These are phyloP conservation scores for Malassezia yamatoensis DNA, from an alignment of 1,284 basidiomycete species.

Conservation along the genomic window DNA sequence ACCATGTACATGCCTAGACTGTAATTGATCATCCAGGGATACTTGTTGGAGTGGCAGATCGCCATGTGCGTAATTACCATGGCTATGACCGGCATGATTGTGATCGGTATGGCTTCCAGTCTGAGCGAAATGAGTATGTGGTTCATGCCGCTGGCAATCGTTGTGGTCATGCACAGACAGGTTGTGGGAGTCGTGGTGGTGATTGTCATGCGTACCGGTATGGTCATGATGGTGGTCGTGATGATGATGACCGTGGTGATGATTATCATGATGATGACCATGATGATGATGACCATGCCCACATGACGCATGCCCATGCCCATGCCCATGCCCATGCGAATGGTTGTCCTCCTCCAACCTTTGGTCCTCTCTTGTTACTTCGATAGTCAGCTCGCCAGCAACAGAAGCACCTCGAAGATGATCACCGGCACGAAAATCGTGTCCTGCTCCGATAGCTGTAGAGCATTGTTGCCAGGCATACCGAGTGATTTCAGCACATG, in stretches of 20 bases:
- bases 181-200: constrained; percentile 11
- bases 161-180: constrained; percentile 10
- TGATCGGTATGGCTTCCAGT: too few relatives aligned
- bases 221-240: constrained; percentile 16
- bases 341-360: background rate
- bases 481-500: constrained; percentile 32
- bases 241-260: constrained; percentile 16
- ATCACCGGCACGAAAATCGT: constrained; percentile 32
- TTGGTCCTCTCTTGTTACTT: constrained; percentile 30
- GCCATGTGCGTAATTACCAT: background rate
- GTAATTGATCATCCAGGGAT: too few relatives aligned
- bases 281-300: background rate
- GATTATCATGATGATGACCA: constrained; percentile 19
- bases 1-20: too few relatives aligned
- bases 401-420: constrained; percentile 29
- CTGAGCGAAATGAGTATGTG: too few relatives aligned
- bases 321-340: constrained; percentile 7
- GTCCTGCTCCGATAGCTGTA: constrained; percentile 30
- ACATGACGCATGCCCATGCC: background rate
- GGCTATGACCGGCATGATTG: constrained; percentile 6
- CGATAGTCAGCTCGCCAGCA: constrained; percentile 39
- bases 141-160: too few relatives aligned
- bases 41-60: too few relatives aligned
- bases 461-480: constrained; percentile 40
- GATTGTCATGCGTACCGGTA: constrained; percentile 13